Evolutionary conservation across 2,329 filamentous ascomycete genomes (phyloP), one percentile per base, ranked within the genome.

Genomic region (Fusarium lyarnte): DNA sequence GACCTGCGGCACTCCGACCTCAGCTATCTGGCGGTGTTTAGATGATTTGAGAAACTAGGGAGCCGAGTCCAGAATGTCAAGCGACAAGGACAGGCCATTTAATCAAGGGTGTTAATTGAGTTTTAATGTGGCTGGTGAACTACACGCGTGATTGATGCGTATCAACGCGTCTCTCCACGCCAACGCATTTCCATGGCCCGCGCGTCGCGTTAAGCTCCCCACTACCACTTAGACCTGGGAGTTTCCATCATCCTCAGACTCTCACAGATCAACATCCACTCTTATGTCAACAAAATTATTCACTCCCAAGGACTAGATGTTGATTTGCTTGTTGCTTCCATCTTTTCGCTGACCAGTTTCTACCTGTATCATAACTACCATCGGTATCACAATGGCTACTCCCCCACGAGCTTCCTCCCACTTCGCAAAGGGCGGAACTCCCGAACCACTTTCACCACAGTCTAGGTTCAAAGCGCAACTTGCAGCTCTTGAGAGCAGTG

Each of bases 391-490:
- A 78, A 90, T 89, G 87, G 82, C 86, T 77, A 55, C 67, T 41
- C 35, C 66, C 41, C 85, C 86, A 66, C 81, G 82, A 76, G 82
- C 85, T 58, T 80, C 84, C n/a, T 86, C 86, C 46, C 84, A 84
- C 43, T 79, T 79, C 31, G 83, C 80, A 58, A 79, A 81, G 73
- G 82, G 79, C 67, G 84, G 82, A 52, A 81, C 81, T 43, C 82
- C 85, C 49, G 81, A 84, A 63, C 84, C 82, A 46, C 83, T 87
- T 54, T 81, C 88, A 16, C 88, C 88, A 10, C 82, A 81, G 43
- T 86, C 89, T 25, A 91, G 89, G 73, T 83, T 90, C 54, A 84
- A 81, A 72, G 87, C 87, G 25, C 79, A 90, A 57, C 77, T 90
- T 31, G 88, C 85, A 33, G 80, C 82, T 2, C 79, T 89, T 16